Evolutionary conservation across 306 rosid genomes (phyloP).

Genomic region (Myrica gale): DNA sequence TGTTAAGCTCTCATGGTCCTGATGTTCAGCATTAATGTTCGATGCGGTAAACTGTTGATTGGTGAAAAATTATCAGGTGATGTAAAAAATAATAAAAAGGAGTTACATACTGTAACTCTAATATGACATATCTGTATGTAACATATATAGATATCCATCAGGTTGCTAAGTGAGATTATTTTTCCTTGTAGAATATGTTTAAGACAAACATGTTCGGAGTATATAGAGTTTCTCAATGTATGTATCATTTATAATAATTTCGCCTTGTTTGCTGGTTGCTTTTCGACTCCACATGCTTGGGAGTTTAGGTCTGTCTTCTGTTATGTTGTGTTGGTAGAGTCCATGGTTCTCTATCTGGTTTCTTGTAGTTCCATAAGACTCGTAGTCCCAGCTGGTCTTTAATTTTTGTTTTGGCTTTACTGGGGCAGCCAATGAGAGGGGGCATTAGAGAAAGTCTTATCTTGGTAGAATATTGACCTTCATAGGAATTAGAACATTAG

Average conservation of each 20-base stretch:
- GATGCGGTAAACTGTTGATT: neutral
- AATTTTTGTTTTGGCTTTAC: neutral
- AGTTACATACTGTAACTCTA: neutral
- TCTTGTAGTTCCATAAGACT: neutral
- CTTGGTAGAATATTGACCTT: neutral
- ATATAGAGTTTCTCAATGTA: neutral
- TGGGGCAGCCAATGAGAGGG: neutral
- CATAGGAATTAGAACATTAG: neutral
- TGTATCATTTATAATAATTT: neutral
- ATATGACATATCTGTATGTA: neutral
- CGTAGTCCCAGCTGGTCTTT: neutral
- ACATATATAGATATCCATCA: no score
- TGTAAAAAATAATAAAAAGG: neutral
- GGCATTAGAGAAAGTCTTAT: neutral
- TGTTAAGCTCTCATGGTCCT: neutral
- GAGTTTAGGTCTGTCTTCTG: neutral
- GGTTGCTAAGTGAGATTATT: neutral
- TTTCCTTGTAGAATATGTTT: neutral
- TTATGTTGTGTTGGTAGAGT: neutral
- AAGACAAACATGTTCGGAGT: neutral
- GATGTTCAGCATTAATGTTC: neutral
- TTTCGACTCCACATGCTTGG: conserved; percentile 2
- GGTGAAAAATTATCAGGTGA: neutral
- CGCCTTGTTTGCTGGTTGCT: neutral
- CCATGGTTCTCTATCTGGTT: neutral